A percentile compares a stretch with the other conserved stretches of the same genome.
These are phyloP conservation scores for Hansenula lynferdii DNA, from an alignment of 1,139 yeast genomes.

Conservation along the genomic window DNA sequence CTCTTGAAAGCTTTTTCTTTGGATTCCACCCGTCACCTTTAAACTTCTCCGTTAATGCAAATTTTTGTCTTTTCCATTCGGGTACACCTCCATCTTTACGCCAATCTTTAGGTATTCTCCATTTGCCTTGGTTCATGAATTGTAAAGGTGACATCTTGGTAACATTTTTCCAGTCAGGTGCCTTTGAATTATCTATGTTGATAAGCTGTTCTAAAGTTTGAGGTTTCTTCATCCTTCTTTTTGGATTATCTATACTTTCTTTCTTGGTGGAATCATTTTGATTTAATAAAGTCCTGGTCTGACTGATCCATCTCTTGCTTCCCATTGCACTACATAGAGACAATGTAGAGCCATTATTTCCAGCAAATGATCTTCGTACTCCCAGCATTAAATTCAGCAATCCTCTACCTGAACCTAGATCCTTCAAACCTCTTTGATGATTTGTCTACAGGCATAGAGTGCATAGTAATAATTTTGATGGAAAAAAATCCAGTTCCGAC, in stretches of 20 bases:
- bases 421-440: no score
- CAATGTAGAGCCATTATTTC: no score
- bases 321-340: no score
- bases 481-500: not conserved
- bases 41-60: conserved; percentile 55
- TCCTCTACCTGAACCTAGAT: no score
- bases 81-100: conserved; percentile 30
- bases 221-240: not conserved
- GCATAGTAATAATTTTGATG: not conserved
- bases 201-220: not conserved
- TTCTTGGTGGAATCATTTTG: not conserved
- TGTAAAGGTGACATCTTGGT: conserved; percentile 26
- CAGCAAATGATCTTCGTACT: not conserved
- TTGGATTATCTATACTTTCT: not conserved
- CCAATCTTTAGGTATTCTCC: conserved; percentile 16
- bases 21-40: conserved; percentile 62
- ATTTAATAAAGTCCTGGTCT: not conserved
- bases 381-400: no score
- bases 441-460: not conserved
- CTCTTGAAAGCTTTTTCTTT: conserved; percentile 58
- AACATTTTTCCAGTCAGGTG: conserved; percentile 25
- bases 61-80: conserved; percentile 66
- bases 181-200: not conserved
- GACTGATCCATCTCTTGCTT: not conserved
- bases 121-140: conserved; percentile 18